phyloP scores from a whole-genome alignment of 176 grass and related monocot species.

The Bothriochloa decipiens region DNA sequence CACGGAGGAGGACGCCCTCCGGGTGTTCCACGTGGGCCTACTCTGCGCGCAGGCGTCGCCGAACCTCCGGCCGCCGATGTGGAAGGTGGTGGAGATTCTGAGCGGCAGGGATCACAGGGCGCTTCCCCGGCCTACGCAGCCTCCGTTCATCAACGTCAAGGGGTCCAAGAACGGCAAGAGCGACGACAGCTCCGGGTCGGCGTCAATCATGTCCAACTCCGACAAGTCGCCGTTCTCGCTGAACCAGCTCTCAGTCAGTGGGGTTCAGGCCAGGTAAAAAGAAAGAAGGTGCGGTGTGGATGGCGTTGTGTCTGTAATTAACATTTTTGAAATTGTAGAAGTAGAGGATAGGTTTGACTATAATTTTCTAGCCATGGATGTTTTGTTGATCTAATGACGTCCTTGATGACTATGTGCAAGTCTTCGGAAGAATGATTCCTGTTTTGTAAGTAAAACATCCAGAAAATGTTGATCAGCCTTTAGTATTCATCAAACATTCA shows the following conservation, averaged over 20 bases:
- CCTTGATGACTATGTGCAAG: background rate
- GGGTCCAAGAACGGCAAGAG: slow-evolving; percentile 37
- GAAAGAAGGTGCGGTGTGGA: background rate
- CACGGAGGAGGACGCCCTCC: slow-evolving; percentile 52
- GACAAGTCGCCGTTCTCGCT: slow-evolving; percentile 53
- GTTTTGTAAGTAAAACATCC: background rate
- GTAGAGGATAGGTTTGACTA: background rate
- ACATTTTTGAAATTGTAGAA: background rate
- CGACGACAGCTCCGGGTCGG: slow-evolving; percentile 34
- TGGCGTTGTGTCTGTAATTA: background rate
- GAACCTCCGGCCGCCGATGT: slow-evolving; percentile 69
- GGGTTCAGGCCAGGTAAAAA: slow-evolving; percentile 53
- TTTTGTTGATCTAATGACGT: background rate
- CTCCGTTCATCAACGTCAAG: slow-evolving; percentile 69
- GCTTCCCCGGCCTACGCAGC: slow-evolving; percentile 52
- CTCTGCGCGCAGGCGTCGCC: slow-evolving; percentile 67
- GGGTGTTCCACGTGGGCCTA: slow-evolving; percentile 64
- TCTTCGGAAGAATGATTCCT: background rate
- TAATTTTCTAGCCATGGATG: background rate
- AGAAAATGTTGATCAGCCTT: background rate
- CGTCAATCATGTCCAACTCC: slow-evolving; percentile 19
- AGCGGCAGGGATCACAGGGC: slow-evolving; percentile 19
- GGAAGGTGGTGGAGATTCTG: slow-evolving; percentile 83
- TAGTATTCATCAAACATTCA: slow-evolving; percentile 6
- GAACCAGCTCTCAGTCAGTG: slow-evolving; percentile 60